Evolutionary conservation across 2,329 filamentous ascomycete species (phyloP).

Genomic region (Colletotrichum viniferum): DNA sequence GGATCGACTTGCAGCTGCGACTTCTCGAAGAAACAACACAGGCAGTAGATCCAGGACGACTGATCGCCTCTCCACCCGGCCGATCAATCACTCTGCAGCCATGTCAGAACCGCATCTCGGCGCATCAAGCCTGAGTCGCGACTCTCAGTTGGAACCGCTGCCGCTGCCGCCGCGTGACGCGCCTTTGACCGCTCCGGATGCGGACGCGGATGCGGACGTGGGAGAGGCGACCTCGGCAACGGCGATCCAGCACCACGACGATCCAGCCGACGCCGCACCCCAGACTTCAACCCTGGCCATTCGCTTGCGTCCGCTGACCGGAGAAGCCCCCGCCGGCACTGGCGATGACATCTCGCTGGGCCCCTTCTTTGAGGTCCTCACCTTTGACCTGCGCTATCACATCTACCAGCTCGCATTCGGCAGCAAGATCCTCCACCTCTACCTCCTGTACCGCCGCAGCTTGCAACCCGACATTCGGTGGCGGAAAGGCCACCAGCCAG

Average conservation of each 20-base stretch:
- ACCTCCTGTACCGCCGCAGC: slow-evolving; percentile 18
- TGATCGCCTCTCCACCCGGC: background rate
- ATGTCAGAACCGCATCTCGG: background rate
- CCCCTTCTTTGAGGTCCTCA: slow-evolving; percentile 19
- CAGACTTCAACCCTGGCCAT: background rate
- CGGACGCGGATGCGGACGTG: slow-evolving; percentile 16
- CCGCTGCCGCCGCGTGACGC: background rate
- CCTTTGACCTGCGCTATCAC: slow-evolving; percentile 17
- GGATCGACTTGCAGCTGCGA: background rate
- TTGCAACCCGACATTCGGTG: slow-evolving; percentile 17
- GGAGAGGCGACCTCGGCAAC: slow-evolving; percentile 6
- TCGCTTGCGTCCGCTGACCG: background rate
- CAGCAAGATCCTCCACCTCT: slow-evolving; percentile 15
- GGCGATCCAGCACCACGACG: background rate
- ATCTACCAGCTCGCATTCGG: slow-evolving; percentile 21
- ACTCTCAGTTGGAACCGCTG: background rate
- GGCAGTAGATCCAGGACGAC: background rate
- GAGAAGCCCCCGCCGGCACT: background rate
- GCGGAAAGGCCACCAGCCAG: slow-evolving; percentile 20
- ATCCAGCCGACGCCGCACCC: background rate
- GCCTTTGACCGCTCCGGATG: slow-evolving; percentile 10
- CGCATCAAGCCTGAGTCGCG: background rate
- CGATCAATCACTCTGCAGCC: background rate
- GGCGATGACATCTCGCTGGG: background rate
- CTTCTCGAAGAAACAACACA: background rate